Evolutionary conservation across 495 filamentous ascomycete genomes (phyloP).

Genomic region (Xylaria grammica): DNA sequence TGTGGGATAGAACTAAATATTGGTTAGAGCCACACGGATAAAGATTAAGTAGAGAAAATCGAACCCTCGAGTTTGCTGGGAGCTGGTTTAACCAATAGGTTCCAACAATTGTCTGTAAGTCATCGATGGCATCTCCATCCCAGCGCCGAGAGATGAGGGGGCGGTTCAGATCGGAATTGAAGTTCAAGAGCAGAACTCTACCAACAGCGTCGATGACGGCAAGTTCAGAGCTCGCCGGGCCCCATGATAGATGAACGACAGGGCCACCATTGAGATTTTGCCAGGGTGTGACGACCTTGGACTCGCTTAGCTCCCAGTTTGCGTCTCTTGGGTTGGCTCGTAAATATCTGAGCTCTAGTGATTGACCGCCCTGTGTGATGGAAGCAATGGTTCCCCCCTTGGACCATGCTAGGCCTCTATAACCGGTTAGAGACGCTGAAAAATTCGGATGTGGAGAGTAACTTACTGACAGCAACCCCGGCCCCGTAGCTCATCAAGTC

Average conservation of each 20-base stretch:
- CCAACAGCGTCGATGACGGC: constrained; percentile 77
- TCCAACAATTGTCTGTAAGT: constrained; percentile 77
- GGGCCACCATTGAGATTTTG: constrained; percentile 53
- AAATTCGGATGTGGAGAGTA: not conserved
- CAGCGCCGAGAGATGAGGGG: constrained; percentile 60
- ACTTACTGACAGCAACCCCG: constrained; percentile 86
- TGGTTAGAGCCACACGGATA: constrained; percentile 20
- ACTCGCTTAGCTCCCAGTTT: constrained; percentile 76
- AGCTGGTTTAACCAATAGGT: constrained; percentile 70
- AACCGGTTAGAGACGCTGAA: constrained; percentile 23
- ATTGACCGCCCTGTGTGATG: constrained; percentile 71
- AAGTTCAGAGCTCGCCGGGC: constrained; percentile 69
- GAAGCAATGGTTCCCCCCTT: constrained; percentile 85
- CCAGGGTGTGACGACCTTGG: constrained; percentile 45
- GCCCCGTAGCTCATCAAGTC: constrained; percentile 77
- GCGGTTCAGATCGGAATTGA: constrained; percentile 68
- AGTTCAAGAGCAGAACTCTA: constrained; percentile 69
- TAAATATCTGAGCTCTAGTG: constrained; percentile 73
- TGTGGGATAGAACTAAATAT: constrained; percentile 29
- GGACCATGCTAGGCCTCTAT: constrained; percentile 87
- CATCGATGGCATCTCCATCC: constrained; percentile 67
- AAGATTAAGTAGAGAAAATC: not conserved
- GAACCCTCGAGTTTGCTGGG: constrained; percentile 28
- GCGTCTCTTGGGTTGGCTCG: constrained; percentile 72
- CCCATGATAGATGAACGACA: constrained; percentile 81